Percentiles rank a stretch among this genome's conserved stretches.
These are phyloP conservation scores for Draba incana DNA, from an alignment of 345 rosid genomes.

Conservation along the genomic window DNA sequence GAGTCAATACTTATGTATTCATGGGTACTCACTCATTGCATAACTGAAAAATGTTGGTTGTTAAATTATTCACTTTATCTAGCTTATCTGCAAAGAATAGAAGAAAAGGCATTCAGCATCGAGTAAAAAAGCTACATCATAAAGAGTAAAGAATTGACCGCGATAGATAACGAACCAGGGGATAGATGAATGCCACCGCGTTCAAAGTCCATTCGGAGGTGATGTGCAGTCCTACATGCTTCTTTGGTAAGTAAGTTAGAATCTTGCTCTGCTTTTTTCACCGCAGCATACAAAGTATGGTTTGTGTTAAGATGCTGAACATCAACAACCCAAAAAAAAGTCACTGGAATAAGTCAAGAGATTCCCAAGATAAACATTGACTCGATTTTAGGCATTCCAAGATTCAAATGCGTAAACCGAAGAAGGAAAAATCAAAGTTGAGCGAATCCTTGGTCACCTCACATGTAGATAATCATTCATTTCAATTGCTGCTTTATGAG, in stretches of 20 bases:
- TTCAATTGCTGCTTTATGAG: constrained; percentile 80
- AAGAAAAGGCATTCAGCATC: constrained; percentile 14
- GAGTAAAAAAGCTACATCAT: constrained; percentile 13
- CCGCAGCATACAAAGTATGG: constrained; percentile 73
- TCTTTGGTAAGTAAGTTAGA: constrained; percentile 65
- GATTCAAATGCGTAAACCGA: constrained; percentile 12
- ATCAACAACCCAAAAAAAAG: constrained; percentile 22
- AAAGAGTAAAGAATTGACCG: constrained; percentile 16
- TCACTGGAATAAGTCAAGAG: neutral
- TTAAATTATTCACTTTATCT: constrained; percentile 74
- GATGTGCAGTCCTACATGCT: constrained; percentile 79
- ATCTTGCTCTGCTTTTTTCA: constrained; percentile 81
- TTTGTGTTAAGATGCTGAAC: constrained; percentile 83
- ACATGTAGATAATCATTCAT: constrained; percentile 97
- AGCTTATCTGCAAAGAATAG: constrained; percentile 64
- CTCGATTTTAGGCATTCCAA: neutral
- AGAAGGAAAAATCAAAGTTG: constrained; percentile 20
- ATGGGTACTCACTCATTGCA: constrained; percentile 69
- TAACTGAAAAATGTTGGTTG: constrained; percentile 60
- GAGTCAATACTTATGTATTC: constrained; percentile 4
- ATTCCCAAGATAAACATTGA: neutral
- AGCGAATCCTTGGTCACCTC: constrained; percentile 77
- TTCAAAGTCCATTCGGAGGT: constrained; percentile 81
- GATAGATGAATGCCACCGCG: constrained; percentile 94
- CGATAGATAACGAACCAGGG: constrained; percentile 50